A percentile compares a stretch with the other conserved stretches of the same genome.
These are phyloP conservation scores for Solanum rostratum DNA, from an alignment of 257 asterid species.

Conservation along the genomic window DNA sequence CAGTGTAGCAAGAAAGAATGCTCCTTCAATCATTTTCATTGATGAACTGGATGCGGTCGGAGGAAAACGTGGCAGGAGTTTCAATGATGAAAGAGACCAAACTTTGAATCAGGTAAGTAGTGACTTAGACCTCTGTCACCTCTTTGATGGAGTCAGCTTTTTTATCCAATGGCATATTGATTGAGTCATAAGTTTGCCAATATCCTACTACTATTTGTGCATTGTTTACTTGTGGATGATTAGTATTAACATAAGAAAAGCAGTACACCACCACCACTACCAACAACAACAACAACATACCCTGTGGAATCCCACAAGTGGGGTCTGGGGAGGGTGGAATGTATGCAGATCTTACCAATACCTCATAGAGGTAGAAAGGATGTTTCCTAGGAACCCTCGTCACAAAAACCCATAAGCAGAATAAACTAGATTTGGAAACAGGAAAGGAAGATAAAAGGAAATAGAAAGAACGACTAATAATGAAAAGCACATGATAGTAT, in stretches of 20 bases:
- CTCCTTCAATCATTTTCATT: slow-evolving; percentile 89
- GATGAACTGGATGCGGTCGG: slow-evolving; percentile 99
- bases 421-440: no score
- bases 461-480: no score
- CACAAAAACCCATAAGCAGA: no score
- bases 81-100: slow-evolving; percentile 97
- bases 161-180: background rate
- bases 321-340: no score
- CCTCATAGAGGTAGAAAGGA: no score
- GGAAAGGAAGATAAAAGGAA: no score
- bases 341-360: no score
- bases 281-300: no score
- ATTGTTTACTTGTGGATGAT: background rate
- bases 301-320: no score
- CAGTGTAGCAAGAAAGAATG: slow-evolving; percentile 71
- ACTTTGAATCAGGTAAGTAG: slow-evolving; percentile 78
- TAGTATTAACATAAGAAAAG: background rate
- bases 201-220: background rate
- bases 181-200: background rate
- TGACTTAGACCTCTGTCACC: background rate
- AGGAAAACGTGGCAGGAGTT: slow-evolving; percentile 93
- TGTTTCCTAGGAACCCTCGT: no score
- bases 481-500: no score
- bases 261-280: background rate
- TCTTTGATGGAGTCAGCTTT: background rate